Base-by-base conservation (phyloP, 2,329 filamentous ascomycete genomes). In the Colletotrichum lentis region DNA sequence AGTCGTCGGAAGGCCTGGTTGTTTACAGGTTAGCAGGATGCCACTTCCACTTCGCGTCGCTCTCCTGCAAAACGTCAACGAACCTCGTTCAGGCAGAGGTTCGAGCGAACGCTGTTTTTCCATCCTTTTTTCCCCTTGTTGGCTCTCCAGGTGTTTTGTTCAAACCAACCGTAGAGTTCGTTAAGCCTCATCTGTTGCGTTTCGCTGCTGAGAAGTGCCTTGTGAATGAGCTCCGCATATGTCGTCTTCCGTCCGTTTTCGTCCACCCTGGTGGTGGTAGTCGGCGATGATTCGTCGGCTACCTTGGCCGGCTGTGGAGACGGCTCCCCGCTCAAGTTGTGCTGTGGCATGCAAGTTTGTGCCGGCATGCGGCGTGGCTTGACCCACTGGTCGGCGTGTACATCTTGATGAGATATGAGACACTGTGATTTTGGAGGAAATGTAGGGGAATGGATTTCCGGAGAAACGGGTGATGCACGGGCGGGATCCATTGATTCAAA, bases 41-140 rank as follows among this genome's bases (percentile, higher is more conserved):
- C 50, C 4, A 24, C 16, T 2, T 27, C 50, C 4, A 24, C 16
- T 0, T 27, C n/a, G 7, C 3, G 16, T 22, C 31, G 18, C 27
- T 60, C 5, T 31, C 10, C 22, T 22, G 5, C 2, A 6, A 44
- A 2, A 18, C 18, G n/a, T 16, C 20, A 1, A 14, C 27, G 12
- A n/a, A 62, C 59, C 27, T 62, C 5, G 14, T 62, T 62, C n/a
- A 55, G 5, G 39, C 41, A 14, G 18, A 54, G 22, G 59, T 62
- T 62, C 0, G 10, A 62, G 27, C 12, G 5, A n/a, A 62, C 24
- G 41, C 50, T 62, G 41, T 55, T 62, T 24, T 62, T 47, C 20
- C 8, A 62, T 54, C 20, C n/a, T 54, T 62, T n/a, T 2, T 46
- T 7, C 14, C 2, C 27, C 14, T 3, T 47, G 14, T 47, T 47